phyloP scores from a whole-genome alignment of 1,139 yeast species.

The Saccharomyces hybrid region DNA sequence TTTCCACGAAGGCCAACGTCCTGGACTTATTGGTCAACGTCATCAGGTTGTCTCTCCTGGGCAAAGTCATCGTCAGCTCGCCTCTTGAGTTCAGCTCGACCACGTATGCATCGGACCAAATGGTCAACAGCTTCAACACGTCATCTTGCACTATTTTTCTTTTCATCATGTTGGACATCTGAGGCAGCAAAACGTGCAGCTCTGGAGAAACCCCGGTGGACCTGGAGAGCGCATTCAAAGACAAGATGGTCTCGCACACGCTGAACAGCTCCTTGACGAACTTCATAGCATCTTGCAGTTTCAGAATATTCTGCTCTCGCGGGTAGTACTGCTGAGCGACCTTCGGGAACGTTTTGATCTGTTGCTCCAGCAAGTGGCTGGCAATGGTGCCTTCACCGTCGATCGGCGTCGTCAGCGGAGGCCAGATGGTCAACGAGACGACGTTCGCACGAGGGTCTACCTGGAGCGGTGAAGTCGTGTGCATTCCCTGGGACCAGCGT shows the following conservation, averaged over 20 bases:
- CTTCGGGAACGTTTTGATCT: slow-evolving; percentile 22
- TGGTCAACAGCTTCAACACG: slow-evolving; percentile 14
- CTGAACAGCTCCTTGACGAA: slow-evolving; percentile 22
- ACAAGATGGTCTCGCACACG: slow-evolving; percentile 23
- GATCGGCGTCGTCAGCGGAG: slow-evolving; percentile 11
- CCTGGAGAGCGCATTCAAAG: slow-evolving; percentile 24
- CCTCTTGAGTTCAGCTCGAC: slow-evolving; percentile 18
- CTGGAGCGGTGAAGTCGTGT: slow-evolving; percentile 21
- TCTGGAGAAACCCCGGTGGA: slow-evolving; percentile 15
- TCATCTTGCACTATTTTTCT: slow-evolving; percentile 18
- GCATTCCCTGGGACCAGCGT: slow-evolving; percentile 17
- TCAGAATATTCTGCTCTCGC: slow-evolving; percentile 13
- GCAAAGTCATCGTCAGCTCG: slow-evolving; percentile 21
- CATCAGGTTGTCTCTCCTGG: slow-evolving; percentile 13
- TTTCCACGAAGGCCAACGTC: slow-evolving; percentile 19
- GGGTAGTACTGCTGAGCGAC: slow-evolving; percentile 20
- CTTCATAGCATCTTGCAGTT: slow-evolving; percentile 13
- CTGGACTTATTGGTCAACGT: slow-evolving; percentile 23
- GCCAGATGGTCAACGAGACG: slow-evolving; percentile 19
- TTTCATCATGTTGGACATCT: slow-evolving; percentile 25
- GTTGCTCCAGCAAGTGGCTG: slow-evolving; percentile 15
- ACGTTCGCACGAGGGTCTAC: slow-evolving; percentile 16
- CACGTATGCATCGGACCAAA: slow-evolving; percentile 27
- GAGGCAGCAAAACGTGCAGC: slow-evolving; percentile 24
- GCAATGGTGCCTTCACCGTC: slow-evolving; percentile 9